These are phyloP conservation scores for Aspergillus viridinutans DNA, from an alignment of 2,329 filamentous ascomycete genomes.

Conservation along the genomic window DNA sequence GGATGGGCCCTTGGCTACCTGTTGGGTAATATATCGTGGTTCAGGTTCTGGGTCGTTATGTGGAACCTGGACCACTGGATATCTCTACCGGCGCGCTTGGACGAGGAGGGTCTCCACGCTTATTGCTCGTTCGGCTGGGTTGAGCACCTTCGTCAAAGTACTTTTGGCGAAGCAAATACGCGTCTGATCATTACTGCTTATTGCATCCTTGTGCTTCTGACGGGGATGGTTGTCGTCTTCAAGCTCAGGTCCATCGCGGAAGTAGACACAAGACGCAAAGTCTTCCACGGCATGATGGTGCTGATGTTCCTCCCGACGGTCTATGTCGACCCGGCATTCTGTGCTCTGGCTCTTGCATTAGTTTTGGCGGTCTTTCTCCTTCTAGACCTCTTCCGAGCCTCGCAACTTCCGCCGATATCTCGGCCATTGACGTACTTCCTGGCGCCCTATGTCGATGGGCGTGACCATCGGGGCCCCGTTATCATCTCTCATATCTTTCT, in stretches of 20 bases:
- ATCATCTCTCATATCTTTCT: slow-evolving; percentile 96
- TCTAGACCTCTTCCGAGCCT: slow-evolving; percentile 82
- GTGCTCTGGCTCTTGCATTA: slow-evolving; percentile 71
- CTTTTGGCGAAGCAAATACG: slow-evolving; percentile 72
- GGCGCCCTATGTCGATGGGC: slow-evolving; percentile 88
- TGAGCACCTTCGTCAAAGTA: slow-evolving; percentile 59
- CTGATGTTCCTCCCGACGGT: slow-evolving; percentile 86
- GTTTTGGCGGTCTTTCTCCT: slow-evolving; percentile 81
- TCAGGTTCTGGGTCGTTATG: slow-evolving; percentile 67
- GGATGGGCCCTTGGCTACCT: slow-evolving; percentile 91
- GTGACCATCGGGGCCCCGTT: slow-evolving; percentile 87
- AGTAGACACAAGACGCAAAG: slow-evolving; percentile 92
- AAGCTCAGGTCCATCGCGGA: slow-evolving; percentile 72
- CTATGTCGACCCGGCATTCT: slow-evolving; percentile 81
- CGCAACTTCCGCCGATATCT: slow-evolving; percentile 84
- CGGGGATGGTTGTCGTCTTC: slow-evolving; percentile 71
- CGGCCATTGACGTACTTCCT: slow-evolving; percentile 82
- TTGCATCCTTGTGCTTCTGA: slow-evolving; percentile 64
- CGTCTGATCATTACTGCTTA: slow-evolving; percentile 73
- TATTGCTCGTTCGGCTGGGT: slow-evolving; percentile 56
- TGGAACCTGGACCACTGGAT: slow-evolving; percentile 72
- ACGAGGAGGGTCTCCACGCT: slow-evolving; percentile 27
- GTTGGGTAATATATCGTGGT: slow-evolving; percentile 68
- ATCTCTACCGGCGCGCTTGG: slow-evolving; percentile 54
- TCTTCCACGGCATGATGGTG: slow-evolving; percentile 99